Base-by-base conservation (phyloP, 768 basidiomycete species). In the Hirschioporus abietinus region DNA sequence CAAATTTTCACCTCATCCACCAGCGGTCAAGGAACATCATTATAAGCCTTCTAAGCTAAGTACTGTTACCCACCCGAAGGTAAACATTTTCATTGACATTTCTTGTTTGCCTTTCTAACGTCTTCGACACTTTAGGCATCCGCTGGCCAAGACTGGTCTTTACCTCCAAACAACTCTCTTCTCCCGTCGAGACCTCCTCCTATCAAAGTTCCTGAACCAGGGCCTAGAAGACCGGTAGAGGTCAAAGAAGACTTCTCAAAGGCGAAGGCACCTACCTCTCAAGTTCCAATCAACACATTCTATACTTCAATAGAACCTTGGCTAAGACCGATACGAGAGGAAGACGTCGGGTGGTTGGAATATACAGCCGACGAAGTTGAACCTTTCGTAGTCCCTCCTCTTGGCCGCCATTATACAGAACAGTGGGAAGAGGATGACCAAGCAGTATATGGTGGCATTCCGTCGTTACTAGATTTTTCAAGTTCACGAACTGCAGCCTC, bases 341-440 rank as follows among this genome's bases (percentile, higher is more conserved):
- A 99, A 76, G 97, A 99, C 73, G 79, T 99, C 30, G 96, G 96
- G 1, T 96, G 95, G 76, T 82, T 99, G 64, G 91, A 93, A 67
- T 92, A 92, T 72, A 89, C 89, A 12, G 92, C 86, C n/a, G 95
- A 98, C 72, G 95, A 97, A 68, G 81, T 92, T 9, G 92, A 95
- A 66, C 90, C 93, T 0, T 97, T 86, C 72, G 77, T 93, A 35
- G 86, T 96, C 78, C 96, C 96, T 30, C 86, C 90, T 66, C 84
- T 97, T 0, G 96, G 89, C 24, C 82, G 88, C 70, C 95, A 96
- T 77, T 99, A 98, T 72, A 79, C 87, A 35, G 92, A 96, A 64
- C 82, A 89, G 0, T 99, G 96, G 96, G 96, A 96, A 69, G 95
- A 97, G 71, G 88, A 93, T 73, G 96, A 99, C 75, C 82, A 80